Evolutionary conservation across 306 rosid genomes (phyloP).

Genomic region (Quercus rubra): DNA sequence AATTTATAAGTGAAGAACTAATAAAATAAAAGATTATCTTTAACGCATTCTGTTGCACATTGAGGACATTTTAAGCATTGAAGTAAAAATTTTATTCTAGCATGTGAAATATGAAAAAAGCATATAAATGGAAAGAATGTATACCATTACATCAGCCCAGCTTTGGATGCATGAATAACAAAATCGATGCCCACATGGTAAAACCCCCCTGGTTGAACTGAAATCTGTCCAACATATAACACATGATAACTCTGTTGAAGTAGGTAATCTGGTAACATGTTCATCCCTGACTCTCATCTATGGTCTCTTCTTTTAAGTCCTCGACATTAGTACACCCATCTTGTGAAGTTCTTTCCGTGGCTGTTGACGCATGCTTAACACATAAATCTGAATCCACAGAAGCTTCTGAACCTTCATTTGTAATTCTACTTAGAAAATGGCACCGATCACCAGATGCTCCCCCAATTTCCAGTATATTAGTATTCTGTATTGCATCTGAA

Average conservation of each 20-base stretch:
- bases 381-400: slow-evolving; percentile 18
- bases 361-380: slow-evolving; percentile 27
- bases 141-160: slow-evolving; percentile 77
- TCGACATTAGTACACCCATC: slow-evolving; percentile 37
- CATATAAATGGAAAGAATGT: slow-evolving; percentile 4
- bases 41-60: not conserved
- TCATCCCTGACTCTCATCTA: slow-evolving; percentile 25
- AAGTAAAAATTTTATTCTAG: not conserved
- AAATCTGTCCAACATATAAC: slow-evolving; percentile 83
- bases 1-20: not conserved
- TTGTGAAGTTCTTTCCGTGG: slow-evolving; percentile 27
- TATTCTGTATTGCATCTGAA: slow-evolving; percentile 24
- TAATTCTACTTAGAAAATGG: slow-evolving; percentile 19
- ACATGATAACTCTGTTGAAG: slow-evolving; percentile 65
- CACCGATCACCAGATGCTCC: slow-evolving; percentile 32
- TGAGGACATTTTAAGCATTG: not conserved
- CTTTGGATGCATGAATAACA: slow-evolving; percentile 75
- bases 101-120: not conserved
- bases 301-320: slow-evolving; percentile 19
- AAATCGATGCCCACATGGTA: slow-evolving; percentile 88
- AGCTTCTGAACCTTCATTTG: slow-evolving; percentile 28
- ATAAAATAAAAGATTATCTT: not conserved
- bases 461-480: slow-evolving; percentile 28
- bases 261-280: slow-evolving; percentile 25
- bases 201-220: slow-evolving; percentile 69